Evolutionary conservation across 2,329 filamentous ascomycete species (phyloP).

Genomic region (Phialocephala subalpina): DNA sequence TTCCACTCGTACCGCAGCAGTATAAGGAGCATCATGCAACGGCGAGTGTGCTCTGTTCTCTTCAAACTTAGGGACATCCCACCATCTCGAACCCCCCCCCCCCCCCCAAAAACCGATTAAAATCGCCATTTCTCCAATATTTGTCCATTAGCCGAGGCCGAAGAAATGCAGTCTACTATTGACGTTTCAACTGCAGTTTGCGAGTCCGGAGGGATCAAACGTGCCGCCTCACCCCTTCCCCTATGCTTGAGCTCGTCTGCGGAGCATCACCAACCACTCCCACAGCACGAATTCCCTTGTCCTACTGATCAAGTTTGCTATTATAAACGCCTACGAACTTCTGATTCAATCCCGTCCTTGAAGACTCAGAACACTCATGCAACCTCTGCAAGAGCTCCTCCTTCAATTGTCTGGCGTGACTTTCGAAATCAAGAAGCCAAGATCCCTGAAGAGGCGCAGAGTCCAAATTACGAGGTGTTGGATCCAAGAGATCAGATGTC

Average conservation of each 20-base stretch:
- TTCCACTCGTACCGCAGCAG: background rate
- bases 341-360: slow-evolving; percentile 1
- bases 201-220: slow-evolving; percentile 14
- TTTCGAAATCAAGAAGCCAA: background rate
- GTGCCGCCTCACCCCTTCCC: slow-evolving; percentile 14
- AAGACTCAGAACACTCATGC: background rate
- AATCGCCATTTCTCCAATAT: background rate
- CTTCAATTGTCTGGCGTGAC: background rate
- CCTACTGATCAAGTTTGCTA: background rate
- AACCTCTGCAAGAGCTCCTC: background rate
- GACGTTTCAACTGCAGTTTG: slow-evolving; percentile 6
- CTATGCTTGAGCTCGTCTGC: slow-evolving; percentile 7
- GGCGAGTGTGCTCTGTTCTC: background rate
- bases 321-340: slow-evolving; percentile 20
- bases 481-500: background rate
- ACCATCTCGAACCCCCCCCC: background rate
- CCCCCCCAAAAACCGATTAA: too few species aligned
- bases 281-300: slow-evolving; percentile 2
- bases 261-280: slow-evolving; percentile 1
- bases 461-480: background rate
- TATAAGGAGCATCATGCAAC: slow-evolving; percentile 5
- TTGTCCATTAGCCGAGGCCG: slow-evolving; percentile 3
- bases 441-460: background rate
- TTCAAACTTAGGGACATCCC: slow-evolving; percentile 1
- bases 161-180: slow-evolving; percentile 15